Conservation (phyloP, 2,329 filamentous ascomycete species). For the Gyromitra esculenta region DNA sequence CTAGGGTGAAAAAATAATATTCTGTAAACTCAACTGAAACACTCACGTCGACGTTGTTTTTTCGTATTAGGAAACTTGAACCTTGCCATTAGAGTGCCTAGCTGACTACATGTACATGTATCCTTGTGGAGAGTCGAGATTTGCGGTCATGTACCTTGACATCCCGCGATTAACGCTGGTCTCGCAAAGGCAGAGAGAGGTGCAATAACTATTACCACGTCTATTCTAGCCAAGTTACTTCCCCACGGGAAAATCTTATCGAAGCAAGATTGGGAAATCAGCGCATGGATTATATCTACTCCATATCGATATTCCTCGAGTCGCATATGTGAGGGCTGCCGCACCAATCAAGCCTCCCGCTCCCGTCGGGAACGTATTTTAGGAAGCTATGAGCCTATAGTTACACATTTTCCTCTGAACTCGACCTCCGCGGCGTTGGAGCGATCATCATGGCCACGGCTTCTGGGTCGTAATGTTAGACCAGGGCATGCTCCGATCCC, state of each 20-base stretch:
- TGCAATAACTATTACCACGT: background rate
- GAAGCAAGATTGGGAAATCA: background rate
- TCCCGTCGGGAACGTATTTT: background rate
- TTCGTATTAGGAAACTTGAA: slow-evolving; percentile 5
- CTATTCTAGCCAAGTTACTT: background rate
- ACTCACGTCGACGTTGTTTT: background rate
- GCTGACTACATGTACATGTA: background rate
- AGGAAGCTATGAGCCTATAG: background rate
- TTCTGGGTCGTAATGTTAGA: background rate
- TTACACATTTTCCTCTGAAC: background rate
- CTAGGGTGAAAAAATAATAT: background rate
- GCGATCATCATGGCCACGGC: background rate
- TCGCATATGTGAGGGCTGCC: background rate
- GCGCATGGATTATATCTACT: background rate
- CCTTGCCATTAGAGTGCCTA: background rate
- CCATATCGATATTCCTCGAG: slow-evolving; percentile 13
- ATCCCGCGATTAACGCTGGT: background rate
- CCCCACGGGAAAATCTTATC: background rate
- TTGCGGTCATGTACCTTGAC: slow-evolving; percentile 1
- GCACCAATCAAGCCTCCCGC: background rate
- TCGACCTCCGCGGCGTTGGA: background rate
- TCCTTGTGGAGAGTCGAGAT: background rate
- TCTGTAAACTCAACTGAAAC: background rate
- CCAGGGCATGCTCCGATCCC: slow-evolving; percentile 2
- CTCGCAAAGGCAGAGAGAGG: background rate